Evolutionary conservation across 106 monocot genomes (phyloP), one percentile per base, ranked within the genome.

Genomic region (Allium fistulosum): DNA sequence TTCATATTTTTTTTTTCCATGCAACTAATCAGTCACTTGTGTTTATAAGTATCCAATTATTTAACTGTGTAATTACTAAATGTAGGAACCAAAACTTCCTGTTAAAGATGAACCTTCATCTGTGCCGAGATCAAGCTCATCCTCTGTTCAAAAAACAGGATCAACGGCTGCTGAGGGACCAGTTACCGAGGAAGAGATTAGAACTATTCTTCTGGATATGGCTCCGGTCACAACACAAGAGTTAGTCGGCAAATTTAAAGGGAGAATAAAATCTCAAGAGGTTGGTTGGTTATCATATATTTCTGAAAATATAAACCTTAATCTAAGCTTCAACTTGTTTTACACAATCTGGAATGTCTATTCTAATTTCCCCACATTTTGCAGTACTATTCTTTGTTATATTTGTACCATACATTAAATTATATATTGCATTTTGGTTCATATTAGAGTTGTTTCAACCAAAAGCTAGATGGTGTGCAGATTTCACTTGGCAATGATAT

Each of bases 181-280:
- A 61, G 92, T 92, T 53, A 80, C 89, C 22, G 92, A 92, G 77
- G 92, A 99, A 2, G 97, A 99, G 78, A 92, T 99, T 51, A 80
- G 92, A 58, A 67, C 71, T 74, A 89, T 83, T 76, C 80, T 99
- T 56, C 71, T 82, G 55, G 72, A 78, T 15, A 75, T 64, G 69
- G 78, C 82, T 65, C 88, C 89, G 27, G 67, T 92, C 13, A 99
- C 92, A 15, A 97, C 97, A 68, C 97, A 97, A 73, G 86, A 92
- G 15, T 72, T 97, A 46, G 97, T 92, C 62, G 82, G 80, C 46
- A 82, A 70, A 67, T 97, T 97, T 48, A 97, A 85, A 70, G 80
- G 86, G 6, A 79, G 96, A 46, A 77, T 96, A 13, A 85, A 81
- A 75, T 71, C 76, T 8, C 51, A 66, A 47, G 85, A 93, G 80